Conservation (phyloP, 2,329 filamentous ascomycete species). For the Pestalotiopsis sp. region DNA sequence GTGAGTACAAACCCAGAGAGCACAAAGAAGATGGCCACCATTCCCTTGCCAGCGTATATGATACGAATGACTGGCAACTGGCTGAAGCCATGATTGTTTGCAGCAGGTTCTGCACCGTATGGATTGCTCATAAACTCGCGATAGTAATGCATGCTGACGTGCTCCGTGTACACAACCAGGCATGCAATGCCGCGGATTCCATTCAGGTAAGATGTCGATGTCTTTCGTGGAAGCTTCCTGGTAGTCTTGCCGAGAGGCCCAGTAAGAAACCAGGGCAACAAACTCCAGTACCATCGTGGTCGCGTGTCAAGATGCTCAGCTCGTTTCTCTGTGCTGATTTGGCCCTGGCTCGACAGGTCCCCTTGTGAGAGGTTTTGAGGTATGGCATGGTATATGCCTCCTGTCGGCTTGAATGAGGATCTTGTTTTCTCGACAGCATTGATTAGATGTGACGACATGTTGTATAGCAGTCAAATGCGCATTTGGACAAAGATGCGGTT, state of each 20-base stretch:
- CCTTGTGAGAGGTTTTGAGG: not conserved
- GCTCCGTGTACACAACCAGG: not conserved
- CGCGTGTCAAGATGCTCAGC: not conserved
- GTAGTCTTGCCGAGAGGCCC: not conserved
- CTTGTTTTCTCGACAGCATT: not conserved
- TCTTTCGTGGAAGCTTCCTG: not conserved
- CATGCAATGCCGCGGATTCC: constrained; percentile 6
- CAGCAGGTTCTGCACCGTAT: not conserved
- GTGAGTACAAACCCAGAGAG: constrained; percentile 6
- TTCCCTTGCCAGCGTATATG: constrained; percentile 1
- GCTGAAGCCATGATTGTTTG: not conserved
- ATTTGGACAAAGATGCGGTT: too few species aligned
- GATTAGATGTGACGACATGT: not conserved
- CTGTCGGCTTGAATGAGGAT: not conserved
- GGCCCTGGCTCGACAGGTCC: not conserved
- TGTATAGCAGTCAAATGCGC: not conserved
- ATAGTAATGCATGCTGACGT: not conserved
- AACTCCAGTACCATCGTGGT: not conserved
- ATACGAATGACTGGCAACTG: constrained; percentile 5
- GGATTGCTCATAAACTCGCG: not conserved
- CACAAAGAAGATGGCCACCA: constrained; percentile 11
- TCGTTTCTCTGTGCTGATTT: not conserved
- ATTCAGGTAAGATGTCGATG: constrained; percentile 6
- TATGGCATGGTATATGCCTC: too few species aligned
- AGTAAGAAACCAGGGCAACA: constrained; percentile 2